A percentile compares a stretch with the other conserved stretches of the same genome.
Conservation (phyloP, 2,329 filamentous ascomycete species). For the Aciculosporium take region DNA sequence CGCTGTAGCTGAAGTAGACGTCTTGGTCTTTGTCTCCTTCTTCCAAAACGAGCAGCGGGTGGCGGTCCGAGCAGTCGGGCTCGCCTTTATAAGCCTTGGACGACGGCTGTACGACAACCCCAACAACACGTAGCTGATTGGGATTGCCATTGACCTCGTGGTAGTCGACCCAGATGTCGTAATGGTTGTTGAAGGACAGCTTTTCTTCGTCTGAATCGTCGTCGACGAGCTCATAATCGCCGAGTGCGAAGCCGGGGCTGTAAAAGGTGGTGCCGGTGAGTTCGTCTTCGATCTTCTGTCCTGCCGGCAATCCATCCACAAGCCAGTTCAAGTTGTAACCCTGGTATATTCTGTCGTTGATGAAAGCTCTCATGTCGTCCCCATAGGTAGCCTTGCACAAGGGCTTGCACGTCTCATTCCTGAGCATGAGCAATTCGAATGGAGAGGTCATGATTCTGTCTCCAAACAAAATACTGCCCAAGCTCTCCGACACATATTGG, state of each 20-base stretch:
- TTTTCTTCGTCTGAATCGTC: slow-evolving; percentile 37
- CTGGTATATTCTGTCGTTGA: slow-evolving; percentile 68
- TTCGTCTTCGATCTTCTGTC: slow-evolving; percentile 65
- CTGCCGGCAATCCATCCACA: slow-evolving; percentile 84
- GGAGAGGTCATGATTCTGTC: slow-evolving; percentile 96
- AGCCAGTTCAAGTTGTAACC: slow-evolving; percentile 93
- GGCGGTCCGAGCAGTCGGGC: slow-evolving; percentile 47
- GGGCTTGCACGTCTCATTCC: slow-evolving; percentile 75
- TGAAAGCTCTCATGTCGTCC: slow-evolving; percentile 55
- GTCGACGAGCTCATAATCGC: slow-evolving; percentile 42
- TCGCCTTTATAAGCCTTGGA: slow-evolving; percentile 48
- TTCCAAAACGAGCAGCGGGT: slow-evolving; percentile 47
- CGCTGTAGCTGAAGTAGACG: slow-evolving; percentile 82
- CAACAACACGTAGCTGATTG: slow-evolving; percentile 73
- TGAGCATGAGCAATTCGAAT: slow-evolving; percentile 73
- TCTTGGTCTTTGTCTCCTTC: slow-evolving; percentile 37
- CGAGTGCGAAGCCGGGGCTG: slow-evolving; percentile 60
- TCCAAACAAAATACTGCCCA: slow-evolving; percentile 94
- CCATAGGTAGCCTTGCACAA: slow-evolving; percentile 58
- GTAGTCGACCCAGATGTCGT: slow-evolving; percentile 86
- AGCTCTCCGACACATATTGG: slow-evolving; percentile 60
- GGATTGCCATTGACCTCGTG: slow-evolving; percentile 57
- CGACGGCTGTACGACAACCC: slow-evolving; percentile 72
- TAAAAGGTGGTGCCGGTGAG: slow-evolving; percentile 70
- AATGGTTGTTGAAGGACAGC: slow-evolving; percentile 75